phyloP scores from a whole-genome alignment of 2,329 filamentous ascomycete genomes.

The Epichloe typhina region DNA sequence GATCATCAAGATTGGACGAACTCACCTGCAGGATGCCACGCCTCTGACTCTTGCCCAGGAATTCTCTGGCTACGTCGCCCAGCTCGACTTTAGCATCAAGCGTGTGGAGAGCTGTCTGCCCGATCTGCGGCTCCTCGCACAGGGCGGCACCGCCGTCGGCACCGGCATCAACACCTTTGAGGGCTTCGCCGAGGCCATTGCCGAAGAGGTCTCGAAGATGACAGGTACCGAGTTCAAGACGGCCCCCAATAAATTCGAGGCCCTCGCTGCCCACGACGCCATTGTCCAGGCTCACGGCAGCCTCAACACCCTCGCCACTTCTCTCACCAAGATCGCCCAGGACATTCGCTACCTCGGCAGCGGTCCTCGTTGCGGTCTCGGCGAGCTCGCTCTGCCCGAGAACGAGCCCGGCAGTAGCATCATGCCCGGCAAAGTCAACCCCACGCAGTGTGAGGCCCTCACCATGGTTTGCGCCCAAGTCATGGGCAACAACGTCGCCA shows the following conservation, averaged over 20 bases:
- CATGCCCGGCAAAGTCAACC: constrained; percentile 99
- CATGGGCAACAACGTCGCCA: constrained; percentile 91
- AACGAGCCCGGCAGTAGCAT: constrained; percentile 97
- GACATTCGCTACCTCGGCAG: constrained; percentile 95
- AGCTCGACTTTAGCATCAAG: constrained; percentile 82
- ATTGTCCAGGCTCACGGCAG: constrained; percentile 88
- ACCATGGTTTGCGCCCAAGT: constrained; percentile 98
- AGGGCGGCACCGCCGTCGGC: constrained; percentile 92
- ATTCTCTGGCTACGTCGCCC: constrained; percentile 93
- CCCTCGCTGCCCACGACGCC: constrained; percentile 88
- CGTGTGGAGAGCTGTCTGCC: constrained; percentile 74
- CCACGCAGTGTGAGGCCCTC: constrained; percentile 92
- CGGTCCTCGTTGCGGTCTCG: constrained; percentile 87
- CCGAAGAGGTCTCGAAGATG: constrained; percentile 80
- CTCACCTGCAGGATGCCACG: constrained; percentile 93
- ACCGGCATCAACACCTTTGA: constrained; percentile 96
- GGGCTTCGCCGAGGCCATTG: constrained; percentile 89
- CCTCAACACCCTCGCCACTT: constrained; percentile 82
- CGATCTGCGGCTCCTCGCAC: constrained; percentile 74
- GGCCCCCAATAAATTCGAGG: constrained; percentile 97
- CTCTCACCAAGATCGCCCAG: constrained; percentile 95
- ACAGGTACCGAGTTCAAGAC: constrained; percentile 90
- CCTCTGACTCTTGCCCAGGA: constrained; percentile 92
- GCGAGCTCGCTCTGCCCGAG: constrained; percentile 85
- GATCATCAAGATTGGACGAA: constrained; percentile 98